phyloP scores from a whole-genome alignment of 208 protist genomes.

The Crithidia fasciculata region DNA sequence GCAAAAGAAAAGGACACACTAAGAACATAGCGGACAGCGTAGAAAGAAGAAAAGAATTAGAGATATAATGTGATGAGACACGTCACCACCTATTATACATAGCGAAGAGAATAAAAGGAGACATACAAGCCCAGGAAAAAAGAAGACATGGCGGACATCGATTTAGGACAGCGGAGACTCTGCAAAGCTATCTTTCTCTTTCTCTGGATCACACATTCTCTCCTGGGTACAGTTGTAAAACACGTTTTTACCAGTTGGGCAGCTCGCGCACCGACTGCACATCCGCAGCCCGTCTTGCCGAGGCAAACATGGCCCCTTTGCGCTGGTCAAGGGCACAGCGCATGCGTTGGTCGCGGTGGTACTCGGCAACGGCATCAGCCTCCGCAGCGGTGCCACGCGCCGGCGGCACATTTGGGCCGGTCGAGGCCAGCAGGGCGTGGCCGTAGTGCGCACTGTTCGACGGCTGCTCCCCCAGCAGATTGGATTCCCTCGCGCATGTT shows the following conservation, averaged over 20 bases:
- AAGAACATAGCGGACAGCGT: no score
- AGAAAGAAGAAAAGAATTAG: background rate
- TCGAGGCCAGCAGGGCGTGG: constrained; percentile 9
- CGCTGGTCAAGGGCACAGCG: background rate
- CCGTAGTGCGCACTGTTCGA: constrained; percentile 16
- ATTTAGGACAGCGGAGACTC: no score
- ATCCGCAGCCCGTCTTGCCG: constrained; percentile 30
- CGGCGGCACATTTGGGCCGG: constrained; percentile 6
- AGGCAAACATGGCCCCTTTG: constrained; percentile 1
- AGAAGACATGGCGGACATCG: no score
- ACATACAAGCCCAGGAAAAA: background rate
- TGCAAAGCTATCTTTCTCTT: no score
- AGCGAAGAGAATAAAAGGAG: background rate
- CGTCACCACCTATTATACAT: background rate
- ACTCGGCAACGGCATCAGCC: constrained; percentile 22
- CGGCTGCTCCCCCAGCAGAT: no score
- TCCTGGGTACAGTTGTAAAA: no score
- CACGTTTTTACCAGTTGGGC: constrained; percentile 39
- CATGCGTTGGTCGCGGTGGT: constrained; percentile 27
- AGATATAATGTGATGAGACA: background rate
- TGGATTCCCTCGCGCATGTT: no score
- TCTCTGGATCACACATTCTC: no score
- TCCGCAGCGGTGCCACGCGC: constrained; percentile 22
- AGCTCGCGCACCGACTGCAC: constrained; percentile 46
- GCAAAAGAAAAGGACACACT: no score